Evolutionary conservation across 306 rosid genomes (phyloP).

Genomic region (Cucurbita argyrosperma): DNA sequence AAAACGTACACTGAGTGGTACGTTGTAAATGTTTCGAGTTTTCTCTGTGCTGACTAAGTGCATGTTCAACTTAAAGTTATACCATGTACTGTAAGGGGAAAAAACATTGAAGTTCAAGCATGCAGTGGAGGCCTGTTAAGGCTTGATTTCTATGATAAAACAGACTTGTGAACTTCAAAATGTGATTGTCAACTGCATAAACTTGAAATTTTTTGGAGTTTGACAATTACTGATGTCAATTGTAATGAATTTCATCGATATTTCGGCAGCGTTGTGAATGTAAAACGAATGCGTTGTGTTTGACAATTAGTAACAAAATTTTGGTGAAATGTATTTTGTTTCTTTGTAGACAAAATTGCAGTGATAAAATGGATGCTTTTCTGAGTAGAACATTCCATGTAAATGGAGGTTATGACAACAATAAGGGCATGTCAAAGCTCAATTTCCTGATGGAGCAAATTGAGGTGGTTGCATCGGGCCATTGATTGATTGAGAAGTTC

Average conservation of each 20-base stretch:
- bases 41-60: background rate
- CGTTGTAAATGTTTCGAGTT: background rate
- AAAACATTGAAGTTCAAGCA: background rate
- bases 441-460: conserved; percentile 58
- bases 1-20: background rate
- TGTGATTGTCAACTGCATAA: background rate
- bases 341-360: conserved; percentile 54
- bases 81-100: background rate
- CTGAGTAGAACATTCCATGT: conserved; percentile 60
- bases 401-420: conserved; percentile 65
- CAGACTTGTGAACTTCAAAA: background rate
- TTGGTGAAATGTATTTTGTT: conserved; percentile 7
- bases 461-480: conserved; percentile 40
- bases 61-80: background rate
- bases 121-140: background rate
- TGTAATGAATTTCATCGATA: background rate
- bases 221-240: background rate
- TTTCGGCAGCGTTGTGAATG: background rate
- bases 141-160: background rate
- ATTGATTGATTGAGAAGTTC: background rate
- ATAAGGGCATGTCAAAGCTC: conserved; percentile 59
- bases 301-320: background rate
- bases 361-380: conserved; percentile 57
- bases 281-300: background rate
- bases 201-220: background rate